Evolutionary conservation across 1,284 basidiomycete species (phyloP).

Genomic region (Cystobasidium slooffiae): DNA sequence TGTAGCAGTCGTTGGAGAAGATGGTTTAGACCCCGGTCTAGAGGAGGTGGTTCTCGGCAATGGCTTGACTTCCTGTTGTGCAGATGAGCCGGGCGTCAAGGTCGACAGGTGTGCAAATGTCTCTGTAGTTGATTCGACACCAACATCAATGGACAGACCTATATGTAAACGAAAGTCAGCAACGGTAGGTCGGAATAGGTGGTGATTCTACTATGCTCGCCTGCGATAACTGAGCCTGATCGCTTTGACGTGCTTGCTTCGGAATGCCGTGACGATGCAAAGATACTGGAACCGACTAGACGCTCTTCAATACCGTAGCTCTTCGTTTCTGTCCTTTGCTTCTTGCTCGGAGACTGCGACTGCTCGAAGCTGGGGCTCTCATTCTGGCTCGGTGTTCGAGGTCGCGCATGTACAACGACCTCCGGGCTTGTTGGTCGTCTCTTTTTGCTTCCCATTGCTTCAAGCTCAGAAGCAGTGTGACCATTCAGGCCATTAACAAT

Average conservation of each 20-base stretch:
- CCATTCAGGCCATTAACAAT: too few species aligned
- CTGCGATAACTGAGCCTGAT: not conserved
- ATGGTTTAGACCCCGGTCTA: constrained; percentile 9
- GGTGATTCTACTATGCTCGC: not conserved
- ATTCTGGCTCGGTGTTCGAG: not conserved
- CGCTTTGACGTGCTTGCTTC: not conserved
- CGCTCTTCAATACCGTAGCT: not conserved
- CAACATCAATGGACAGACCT: not conserved
- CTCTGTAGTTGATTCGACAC: constrained; percentile 1
- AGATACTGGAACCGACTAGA: not conserved
- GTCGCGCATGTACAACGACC: constrained; percentile 1
- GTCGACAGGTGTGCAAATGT: constrained; percentile 18
- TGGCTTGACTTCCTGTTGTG: not conserved
- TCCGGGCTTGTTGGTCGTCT: constrained; percentile 7
- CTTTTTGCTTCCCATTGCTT: constrained; percentile 3
- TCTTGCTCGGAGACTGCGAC: constrained; percentile 24
- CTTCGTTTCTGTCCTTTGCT: constrained; percentile 6
- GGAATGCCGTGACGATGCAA: not conserved
- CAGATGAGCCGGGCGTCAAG: not conserved
- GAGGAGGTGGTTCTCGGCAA: not conserved
- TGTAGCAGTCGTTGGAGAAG: not conserved
- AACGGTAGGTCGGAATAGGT: too few species aligned
- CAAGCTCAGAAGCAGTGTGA: not conserved
- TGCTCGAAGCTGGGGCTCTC: constrained; percentile 10
- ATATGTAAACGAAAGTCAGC: too few species aligned